Base-by-base conservation (phyloP, 2,329 filamentous ascomycete genomes). In the Xylaria sp. region DNA sequence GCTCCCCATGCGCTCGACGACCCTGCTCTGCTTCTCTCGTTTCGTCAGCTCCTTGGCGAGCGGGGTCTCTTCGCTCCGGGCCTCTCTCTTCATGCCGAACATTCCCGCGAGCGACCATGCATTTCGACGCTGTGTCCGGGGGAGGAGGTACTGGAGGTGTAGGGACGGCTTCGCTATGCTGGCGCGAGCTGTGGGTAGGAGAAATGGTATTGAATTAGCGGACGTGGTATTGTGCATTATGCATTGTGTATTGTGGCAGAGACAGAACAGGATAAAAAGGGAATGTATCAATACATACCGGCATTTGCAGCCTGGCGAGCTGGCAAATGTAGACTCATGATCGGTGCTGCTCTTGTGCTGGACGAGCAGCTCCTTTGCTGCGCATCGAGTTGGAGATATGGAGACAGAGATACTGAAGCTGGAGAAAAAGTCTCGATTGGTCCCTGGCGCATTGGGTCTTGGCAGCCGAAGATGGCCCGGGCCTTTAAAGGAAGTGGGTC, bases 251-350 rank as follows among this genome's bases (percentile, higher is more conserved):
- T n/a, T n/a, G n/a, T n/a, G n/a, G n/a, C n/a, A 1, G 23, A 23
- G 4, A 51, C 63, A 69, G 64, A 23, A 25, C 27, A 58, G 37
- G 37, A 40, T 40, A 16, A 18, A 68, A 70, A 3, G 37, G 27
- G 53, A 76, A 63, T 68, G 58, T 70, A 58, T 25, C 54, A 21
- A 48, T 67, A 72, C 84, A 66, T 85, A 93, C 91, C 88, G 78
- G 85, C 83, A 76, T 84, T 83, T 65, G 86, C 83, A 74, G 91
- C 82, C 82, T 87, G 87, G 83, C 88, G 83, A 75, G 88, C 84
- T 74, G 90, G 88, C 77, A 89, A 82, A 79, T 87, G 86, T 75
- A 91, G 80, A 81, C 85, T 92, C 91, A 93, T 93, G 77, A 71
- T 77, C 71, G 63, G 60, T 69, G 62, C 51, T 63, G 65, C 65